These are phyloP conservation scores for Geotrichum bryndzae DNA, from an alignment of 1,139 yeast genomes.

Conservation along the genomic window DNA sequence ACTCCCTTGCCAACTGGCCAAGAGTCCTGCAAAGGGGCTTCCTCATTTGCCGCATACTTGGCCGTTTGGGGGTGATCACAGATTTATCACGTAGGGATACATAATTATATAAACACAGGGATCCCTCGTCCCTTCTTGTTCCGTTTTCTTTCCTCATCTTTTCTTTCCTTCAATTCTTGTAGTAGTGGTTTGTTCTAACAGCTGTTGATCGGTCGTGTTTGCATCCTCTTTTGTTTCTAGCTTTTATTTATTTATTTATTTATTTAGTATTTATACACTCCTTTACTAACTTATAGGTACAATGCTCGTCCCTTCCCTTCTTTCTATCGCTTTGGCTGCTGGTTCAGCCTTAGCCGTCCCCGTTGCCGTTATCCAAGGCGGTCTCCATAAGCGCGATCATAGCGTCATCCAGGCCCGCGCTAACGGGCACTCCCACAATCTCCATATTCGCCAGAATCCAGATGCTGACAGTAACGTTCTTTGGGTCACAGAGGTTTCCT, in stretches of 20 bases:
- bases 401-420: background rate
- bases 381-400: constrained; percentile 9
- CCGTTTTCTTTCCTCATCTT: background rate
- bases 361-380: constrained; percentile 8
- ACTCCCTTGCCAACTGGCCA: background rate
- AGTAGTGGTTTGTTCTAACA: background rate
- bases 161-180: background rate
- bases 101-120: background rate
- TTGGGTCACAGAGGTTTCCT: constrained; percentile 21
- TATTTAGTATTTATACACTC: background rate
- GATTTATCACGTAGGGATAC: too few relatives aligned
- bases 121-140: background rate
- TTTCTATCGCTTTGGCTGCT: constrained; percentile 13
- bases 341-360: constrained; percentile 19
- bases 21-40: background rate
- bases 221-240: background rate
- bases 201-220: background rate
- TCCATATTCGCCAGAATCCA: constrained; percentile 8
- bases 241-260: background rate
- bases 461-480: constrained; percentile 7
- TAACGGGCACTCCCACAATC: background rate
- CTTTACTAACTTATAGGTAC: background rate
- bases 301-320: constrained; percentile 4
- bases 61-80: background rate
- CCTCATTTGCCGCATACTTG: background rate